Evolutionary conservation across 148 eudicot species (phyloP).

Genomic region (Heliosperma pusillum): DNA sequence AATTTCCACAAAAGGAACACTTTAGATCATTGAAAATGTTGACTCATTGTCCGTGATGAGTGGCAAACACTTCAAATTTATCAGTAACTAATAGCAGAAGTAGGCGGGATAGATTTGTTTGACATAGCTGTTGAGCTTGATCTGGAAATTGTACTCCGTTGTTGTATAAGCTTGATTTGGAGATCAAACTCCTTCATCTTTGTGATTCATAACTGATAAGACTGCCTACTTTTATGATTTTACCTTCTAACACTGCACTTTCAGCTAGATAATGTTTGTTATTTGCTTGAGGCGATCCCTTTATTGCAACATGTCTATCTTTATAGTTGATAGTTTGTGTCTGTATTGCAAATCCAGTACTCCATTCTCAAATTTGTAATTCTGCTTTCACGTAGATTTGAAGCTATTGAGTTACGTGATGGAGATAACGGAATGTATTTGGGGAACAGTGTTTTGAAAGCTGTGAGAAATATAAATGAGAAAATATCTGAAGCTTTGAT

Average conservation of each 20-base stretch:
- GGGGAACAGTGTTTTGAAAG: conserved; percentile 82
- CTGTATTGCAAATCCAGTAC: not conserved
- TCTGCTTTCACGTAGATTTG: conserved; percentile 53
- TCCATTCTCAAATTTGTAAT: not conserved
- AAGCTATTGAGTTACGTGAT: conserved; percentile 90
- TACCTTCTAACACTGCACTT: not conserved
- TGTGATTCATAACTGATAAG: not conserved
- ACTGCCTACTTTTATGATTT: not conserved
- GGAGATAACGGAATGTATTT: conserved; percentile 78
- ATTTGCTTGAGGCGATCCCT: not conserved
- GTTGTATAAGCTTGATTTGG: no score
- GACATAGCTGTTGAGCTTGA: not conserved
- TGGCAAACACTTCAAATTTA: no score
- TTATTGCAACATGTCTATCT: not conserved
- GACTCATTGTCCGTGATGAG: no score
- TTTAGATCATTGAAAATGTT: no score
- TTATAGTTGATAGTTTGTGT: not conserved
- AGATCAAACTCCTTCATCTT: no score
- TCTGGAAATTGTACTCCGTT: not conserved
- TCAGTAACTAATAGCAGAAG: no score
- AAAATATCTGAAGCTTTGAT: conserved; percentile 92
- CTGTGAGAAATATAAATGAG: conserved; percentile 84
- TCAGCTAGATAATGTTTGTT: not conserved
- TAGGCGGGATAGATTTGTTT: not conserved
- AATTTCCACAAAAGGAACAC: no score